Percentiles rank a stretch among this genome's conserved stretches.
Conservation (phyloP, 2,329 filamentous ascomycete species). For the Phyllosticta ampelicida region DNA sequence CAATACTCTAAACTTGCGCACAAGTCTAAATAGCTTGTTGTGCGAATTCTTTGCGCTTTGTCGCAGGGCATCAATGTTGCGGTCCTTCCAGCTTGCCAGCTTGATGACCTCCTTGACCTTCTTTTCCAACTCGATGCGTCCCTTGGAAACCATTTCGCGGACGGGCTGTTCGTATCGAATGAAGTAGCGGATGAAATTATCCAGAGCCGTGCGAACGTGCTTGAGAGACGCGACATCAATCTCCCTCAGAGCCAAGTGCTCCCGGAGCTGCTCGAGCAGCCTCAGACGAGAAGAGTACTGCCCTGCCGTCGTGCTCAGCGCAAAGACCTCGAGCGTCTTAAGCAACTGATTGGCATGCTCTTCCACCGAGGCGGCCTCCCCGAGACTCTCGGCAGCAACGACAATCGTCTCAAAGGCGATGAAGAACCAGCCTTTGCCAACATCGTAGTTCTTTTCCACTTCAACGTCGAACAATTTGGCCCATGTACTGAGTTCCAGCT, state of each 20-base stretch:
- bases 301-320: conserved; percentile 66
- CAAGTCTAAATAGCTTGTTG: conserved; percentile 79
- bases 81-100: conserved; percentile 95
- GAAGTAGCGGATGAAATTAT: conserved; percentile 70
- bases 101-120: conserved; percentile 88
- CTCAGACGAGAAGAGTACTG: conserved; percentile 65
- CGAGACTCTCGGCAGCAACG: conserved; percentile 58
- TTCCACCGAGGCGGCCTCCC: conserved; percentile 45
- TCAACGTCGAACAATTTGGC: conserved; percentile 79
- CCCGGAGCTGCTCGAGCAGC: conserved; percentile 51
- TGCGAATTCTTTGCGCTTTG: conserved; percentile 88
- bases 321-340: conserved; percentile 68
- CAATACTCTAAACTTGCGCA: conserved; percentile 76
- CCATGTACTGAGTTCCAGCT: conserved; percentile 88
- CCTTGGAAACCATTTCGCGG: conserved; percentile 52
- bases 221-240: conserved; percentile 42
- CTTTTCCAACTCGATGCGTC: conserved; percentile 71
- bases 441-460: conserved; percentile 59
- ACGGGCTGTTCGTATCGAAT: conserved; percentile 58
- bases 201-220: conserved; percentile 51
- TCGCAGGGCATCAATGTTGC: conserved; percentile 77
- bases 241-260: conserved; percentile 53
- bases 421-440: conserved; percentile 91
- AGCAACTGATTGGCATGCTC: conserved; percentile 59
- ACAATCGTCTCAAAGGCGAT: conserved; percentile 86